A percentile compares a stretch with the other conserved stretches of the same genome.
Evolutionary conservation across 1,284 basidiomycete species (phyloP).

Genomic region (Polyporus tsugae): DNA sequence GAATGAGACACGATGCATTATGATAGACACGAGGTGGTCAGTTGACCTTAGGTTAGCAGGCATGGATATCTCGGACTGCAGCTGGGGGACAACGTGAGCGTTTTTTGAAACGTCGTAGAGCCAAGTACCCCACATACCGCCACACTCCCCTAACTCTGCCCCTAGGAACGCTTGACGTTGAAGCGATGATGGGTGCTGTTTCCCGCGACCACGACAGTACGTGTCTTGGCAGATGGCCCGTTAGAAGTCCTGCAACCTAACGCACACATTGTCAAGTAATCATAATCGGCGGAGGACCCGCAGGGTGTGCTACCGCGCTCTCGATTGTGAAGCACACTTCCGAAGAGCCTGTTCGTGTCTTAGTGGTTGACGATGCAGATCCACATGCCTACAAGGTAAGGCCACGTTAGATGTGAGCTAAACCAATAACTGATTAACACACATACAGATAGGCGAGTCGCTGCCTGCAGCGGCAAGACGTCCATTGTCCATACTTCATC

Average conservation of each 20-base stretch:
- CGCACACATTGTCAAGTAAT: background rate
- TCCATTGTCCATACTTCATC: slow-evolving; percentile 37
- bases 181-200: background rate
- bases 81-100: background rate
- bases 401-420: background rate
- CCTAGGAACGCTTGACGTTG: background rate
- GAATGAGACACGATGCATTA: background rate
- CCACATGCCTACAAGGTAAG: slow-evolving; percentile 3
- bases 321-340: background rate
- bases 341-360: background rate
- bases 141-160: background rate
- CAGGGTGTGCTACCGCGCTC: background rate
- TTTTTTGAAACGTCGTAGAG: background rate
- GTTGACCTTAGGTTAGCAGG: background rate
- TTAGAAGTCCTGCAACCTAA: background rate
- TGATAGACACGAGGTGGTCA: background rate
- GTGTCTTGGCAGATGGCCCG: background rate
- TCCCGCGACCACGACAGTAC: background rate
- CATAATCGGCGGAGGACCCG: background rate
- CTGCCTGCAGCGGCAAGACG: slow-evolving; percentile 42
- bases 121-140: background rate
- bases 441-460: slow-evolving; percentile 46
- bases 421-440: background rate
- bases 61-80: background rate
- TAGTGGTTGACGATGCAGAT: background rate